Evolutionary conservation across 306 rosid species (phyloP), one percentile per base, ranked within the genome.

Genomic region (Cyamopsis tetragonoloba): DNA sequence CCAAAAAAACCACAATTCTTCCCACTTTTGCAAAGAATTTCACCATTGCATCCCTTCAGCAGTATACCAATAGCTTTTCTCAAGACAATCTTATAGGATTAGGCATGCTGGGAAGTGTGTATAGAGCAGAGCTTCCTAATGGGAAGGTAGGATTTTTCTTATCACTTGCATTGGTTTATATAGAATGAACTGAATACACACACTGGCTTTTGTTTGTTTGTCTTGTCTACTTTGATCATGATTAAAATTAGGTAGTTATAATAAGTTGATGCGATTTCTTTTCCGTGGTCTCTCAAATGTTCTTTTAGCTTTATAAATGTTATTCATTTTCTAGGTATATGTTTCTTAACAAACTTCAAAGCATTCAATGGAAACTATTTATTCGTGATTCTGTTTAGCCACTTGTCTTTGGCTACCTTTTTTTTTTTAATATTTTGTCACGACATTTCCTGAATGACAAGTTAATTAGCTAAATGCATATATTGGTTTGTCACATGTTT

Each of bases 11-110:
- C 61, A 67, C 15, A 7, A 34, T 28, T 27, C 79, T 42, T 26
- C 61, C 79, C 18, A 79, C 82, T 67, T 70, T 70, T 72, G 91
- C 95, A 0, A 87, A 84, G 82, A 77, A 82, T 60, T 92, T 84
- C 88, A 78, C 88, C 57, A 77, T 92, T 79, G 98, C 96, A 12
- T 79, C 80, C 55, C 98, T 89, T 74, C 98, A 92, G 77, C 96
- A 92, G 75, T 80, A 78, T 64, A 92, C 98, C 71, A 82, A 87
- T 80, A 92, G 95, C 83, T 92, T 92, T 77, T 89, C 96, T 31
- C 87, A 75, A 64, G 96, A 92, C 38, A 87, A 92, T 86, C 82
- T 82, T 63, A 62, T 89, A 27, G 98, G 96, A 76, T 61, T 37
- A 30, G 97, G 97, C 71, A 88, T 80, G 88, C 76, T 89, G 76